Evolutionary conservation across 1,139 yeast species (phyloP), one percentile per base, ranked within the genome.

Genomic region (Debaryomyces robertsiae): DNA sequence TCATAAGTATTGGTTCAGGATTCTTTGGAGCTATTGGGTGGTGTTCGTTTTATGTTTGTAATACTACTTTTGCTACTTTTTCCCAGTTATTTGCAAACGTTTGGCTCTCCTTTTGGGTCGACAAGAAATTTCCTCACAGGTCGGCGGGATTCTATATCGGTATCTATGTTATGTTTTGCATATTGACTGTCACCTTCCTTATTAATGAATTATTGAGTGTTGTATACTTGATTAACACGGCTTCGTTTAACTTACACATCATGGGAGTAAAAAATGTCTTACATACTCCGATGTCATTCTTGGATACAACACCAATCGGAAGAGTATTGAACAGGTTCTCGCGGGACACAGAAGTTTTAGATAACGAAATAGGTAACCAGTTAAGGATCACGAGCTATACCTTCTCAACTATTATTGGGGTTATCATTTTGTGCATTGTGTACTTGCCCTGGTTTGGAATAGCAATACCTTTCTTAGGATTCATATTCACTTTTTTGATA

Each of bases 61-160:
- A 50, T 31, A 54, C 57, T 63, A 46, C 66, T 5, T 60, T 77
- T 3, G 54, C 81, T 6, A 77, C 90, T 0, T 88, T 86, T 56
- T 70, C 77, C 47, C 75, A 73, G 44, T 61, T 87, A 32, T 84
- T 87, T 58, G 73, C 87, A 30, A 85, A 84, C 50, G 83, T 84
- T 17, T 90, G 96, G 95, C 69, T 90, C 46, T 82, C 95, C 1
- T 90, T 78, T 61, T 90, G 97, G 97, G 75, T 86, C 3, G 77
- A 72, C 29, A 38, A 69, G 42, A 81, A 77, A 58, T 88, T 83
- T 54, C 42, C 54, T 3, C 56, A 58, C 19, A 61, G 75, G 34
- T 51, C 77, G 1, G 67, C 74, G 38, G 74, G 76, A 4, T 79
- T 80, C 48, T 89, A 89, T 60, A 84, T 88, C 65, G 95, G 90